A percentile compares a stretch with the other conserved stretches of the same genome.
These are phyloP conservation scores for Chalciporus chontae DNA, from an alignment of 768 basidiomycete species.

Conservation along the genomic window DNA sequence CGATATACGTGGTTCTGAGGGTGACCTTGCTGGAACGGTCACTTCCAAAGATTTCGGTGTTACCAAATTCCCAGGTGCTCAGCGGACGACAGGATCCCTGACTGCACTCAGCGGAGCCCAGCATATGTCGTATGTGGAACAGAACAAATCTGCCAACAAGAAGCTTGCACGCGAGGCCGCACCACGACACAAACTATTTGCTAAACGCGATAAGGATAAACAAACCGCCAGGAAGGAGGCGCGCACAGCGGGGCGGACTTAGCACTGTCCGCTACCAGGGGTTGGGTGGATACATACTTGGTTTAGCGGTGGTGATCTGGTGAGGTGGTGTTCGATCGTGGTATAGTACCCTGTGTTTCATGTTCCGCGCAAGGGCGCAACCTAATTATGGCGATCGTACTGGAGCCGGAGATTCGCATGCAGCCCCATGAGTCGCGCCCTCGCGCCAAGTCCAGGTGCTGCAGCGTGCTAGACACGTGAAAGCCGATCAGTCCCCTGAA, in stretches of 20 bases:
- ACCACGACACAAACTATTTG: slow-evolving; percentile 74
- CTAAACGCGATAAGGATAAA: slow-evolving; percentile 78
- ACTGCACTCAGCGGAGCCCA: slow-evolving; percentile 84
- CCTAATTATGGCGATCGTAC: neutral
- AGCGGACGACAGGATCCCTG: slow-evolving; percentile 78
- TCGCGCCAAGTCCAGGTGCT: slow-evolving; percentile 22
- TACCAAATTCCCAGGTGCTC: slow-evolving; percentile 59
- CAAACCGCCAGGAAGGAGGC: slow-evolving; percentile 49
- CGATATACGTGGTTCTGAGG: slow-evolving; percentile 80
- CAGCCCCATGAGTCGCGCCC: slow-evolving; percentile 2
- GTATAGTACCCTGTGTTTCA: neutral
- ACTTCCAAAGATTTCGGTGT: slow-evolving; percentile 84
- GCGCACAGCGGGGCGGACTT: slow-evolving; percentile 29
- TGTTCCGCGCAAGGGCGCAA: neutral
- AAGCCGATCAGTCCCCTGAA: slow-evolving; percentile 26
- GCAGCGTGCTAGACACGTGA: slow-evolving; percentile 27
- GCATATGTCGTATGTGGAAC: slow-evolving; percentile 91
- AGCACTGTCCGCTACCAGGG: slow-evolving; percentile 1
- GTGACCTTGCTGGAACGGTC: slow-evolving; percentile 80
- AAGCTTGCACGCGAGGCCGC: slow-evolving; percentile 53
- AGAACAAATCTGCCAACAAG: slow-evolving; percentile 89
- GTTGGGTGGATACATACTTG: neutral
- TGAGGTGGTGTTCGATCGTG: too few relatives aligned
- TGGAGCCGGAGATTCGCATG: too few relatives aligned
- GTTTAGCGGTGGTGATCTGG: too few relatives aligned